Evolutionary conservation across 306 rosid genomes (phyloP), one percentile per base, ranked within the genome.

Genomic region (Lotus japonicus): DNA sequence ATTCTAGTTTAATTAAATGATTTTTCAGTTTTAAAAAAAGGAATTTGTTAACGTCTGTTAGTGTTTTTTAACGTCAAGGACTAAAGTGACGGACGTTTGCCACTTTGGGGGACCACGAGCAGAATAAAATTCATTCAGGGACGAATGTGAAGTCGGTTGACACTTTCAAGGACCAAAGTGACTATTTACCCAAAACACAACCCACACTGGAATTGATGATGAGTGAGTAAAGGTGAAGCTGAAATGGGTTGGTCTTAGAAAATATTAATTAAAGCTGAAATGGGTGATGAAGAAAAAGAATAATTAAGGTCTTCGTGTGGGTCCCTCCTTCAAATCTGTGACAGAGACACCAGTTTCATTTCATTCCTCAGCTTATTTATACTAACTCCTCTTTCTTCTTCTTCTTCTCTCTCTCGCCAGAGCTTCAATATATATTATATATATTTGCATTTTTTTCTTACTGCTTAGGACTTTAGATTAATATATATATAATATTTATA

Each of bases 271-370:
- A 79, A 74, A 77, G 81, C 74, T 74, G 85, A 84, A 79, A 67
- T 43, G 38, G 64, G 71, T n/a, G n/a, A n/a, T 54, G 66, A 68
- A 52, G 70, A 73, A 82, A 79, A 78, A 62, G 87, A 85, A 81
- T 78, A 82, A 75, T 92, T 74, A 79, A 84, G 95, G 97, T 90
- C 90, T 80, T 80, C 77, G 65, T 12, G 81, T 77, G 85, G 97
- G 87, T 3, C 86, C 97, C 75, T 0, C 84, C 81, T 60, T 87
- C 89, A 81, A 84, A 85, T 90, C 88, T 90, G 90, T 81, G 97
- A 90, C 84, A 85, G 69, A 66, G 92, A 87, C 82, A 82, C 71
- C 88, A 82, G 97, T 85, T 90, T 85, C 87, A 52, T 79, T 79
- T 73, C 80, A 82, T 75, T 21, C 26, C 3, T 21, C 26, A 21